Base-by-base conservation (phyloP, 148 eudicot genomes). In the Diospyros lotus region DNA sequence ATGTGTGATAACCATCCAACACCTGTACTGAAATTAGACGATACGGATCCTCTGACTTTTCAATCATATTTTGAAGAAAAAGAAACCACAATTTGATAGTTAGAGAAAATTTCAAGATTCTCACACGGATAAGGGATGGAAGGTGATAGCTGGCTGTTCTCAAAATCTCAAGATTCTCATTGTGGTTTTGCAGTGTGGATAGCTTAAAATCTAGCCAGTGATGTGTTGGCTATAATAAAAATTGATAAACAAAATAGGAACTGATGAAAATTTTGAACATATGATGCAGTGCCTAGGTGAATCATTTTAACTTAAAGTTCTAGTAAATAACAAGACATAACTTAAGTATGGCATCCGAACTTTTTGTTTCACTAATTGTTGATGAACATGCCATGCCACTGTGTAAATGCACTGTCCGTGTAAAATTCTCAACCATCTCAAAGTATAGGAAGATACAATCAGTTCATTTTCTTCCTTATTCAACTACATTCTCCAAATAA, bases 151-250 rank as follows among this genome's bases (percentile, higher is more conserved):
- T 28, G 28, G 28, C 28, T 28, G 28, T 28, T 28, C 0, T 28
- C 28, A 28, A 28, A 28, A 28, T 28, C 28, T 28, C 28, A 28
- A 28, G 28, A 28, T 28, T 28, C 28, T 28, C 28, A 28, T 28
- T 28, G 28, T 38, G 44, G 18, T 10, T 2, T 28, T 5, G 9
- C 4, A 39, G 18, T 5, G 15, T 41, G 71, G 61, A 4, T 68
- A 9, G n/a, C 71, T 51, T 4, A 14, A 8, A 10, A 10, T 68
- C 42, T 68, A 68, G 58, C 58, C n/a, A 39, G 54, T 46, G 54
- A 66, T 3, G 46, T 42, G 51, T 51, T 68, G 58, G 71, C 71
- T 68, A 28, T 5, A 58, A 69, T 28, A 39, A 69, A 44, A 40
- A 39, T 2, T 3, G 58, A 41, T 15, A 42, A 48, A 12, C 64